These are phyloP conservation scores for Syncephalastrum sp. DNA, from an alignment of 371 early-diverging fungal genomes.

Conservation along the genomic window DNA sequence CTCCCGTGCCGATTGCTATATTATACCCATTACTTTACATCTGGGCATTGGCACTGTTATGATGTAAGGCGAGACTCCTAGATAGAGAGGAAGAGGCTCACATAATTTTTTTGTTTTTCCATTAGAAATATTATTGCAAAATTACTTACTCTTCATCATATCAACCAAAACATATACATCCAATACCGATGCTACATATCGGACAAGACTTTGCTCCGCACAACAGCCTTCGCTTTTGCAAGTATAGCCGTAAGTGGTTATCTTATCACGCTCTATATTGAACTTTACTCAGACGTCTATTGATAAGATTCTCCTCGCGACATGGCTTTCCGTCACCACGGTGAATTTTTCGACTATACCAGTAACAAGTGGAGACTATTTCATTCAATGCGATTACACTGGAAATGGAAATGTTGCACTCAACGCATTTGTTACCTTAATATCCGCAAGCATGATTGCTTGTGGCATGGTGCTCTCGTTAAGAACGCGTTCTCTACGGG, in stretches of 20 bases:
- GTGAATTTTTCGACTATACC: constrained; percentile 29
- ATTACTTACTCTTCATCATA: too few species aligned
- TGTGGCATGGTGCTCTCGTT: constrained; percentile 46
- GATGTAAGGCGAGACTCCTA: constrained; percentile 36
- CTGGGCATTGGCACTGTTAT: constrained; percentile 35
- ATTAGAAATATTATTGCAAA: too few species aligned
- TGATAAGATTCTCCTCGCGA: constrained; percentile 31
- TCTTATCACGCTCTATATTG: too few species aligned
- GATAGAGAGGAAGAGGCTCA: too few species aligned
- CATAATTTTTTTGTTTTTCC: too few species aligned
- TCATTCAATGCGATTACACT: constrained; percentile 41
- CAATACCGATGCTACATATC: constrained; percentile 17
- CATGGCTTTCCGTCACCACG: constrained; percentile 37
- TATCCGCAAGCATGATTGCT: constrained; percentile 13
- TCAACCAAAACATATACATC: too few species aligned
- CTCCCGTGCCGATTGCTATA: constrained; percentile 30
- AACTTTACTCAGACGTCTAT: background rate
- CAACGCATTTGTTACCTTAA: constrained; percentile 27
- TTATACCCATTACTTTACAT: constrained; percentile 45
- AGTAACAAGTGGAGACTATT: constrained; percentile 32
- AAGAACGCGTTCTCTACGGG: constrained; percentile 43
- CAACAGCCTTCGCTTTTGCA: constrained; percentile 16
- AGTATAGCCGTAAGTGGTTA: too few species aligned
- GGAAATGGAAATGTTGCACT: constrained; percentile 18
- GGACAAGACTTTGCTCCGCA: constrained; percentile 28